Conservation (phyloP, 1,284 basidiomycete species). For the Sphaerobolus stellatus region DNA sequence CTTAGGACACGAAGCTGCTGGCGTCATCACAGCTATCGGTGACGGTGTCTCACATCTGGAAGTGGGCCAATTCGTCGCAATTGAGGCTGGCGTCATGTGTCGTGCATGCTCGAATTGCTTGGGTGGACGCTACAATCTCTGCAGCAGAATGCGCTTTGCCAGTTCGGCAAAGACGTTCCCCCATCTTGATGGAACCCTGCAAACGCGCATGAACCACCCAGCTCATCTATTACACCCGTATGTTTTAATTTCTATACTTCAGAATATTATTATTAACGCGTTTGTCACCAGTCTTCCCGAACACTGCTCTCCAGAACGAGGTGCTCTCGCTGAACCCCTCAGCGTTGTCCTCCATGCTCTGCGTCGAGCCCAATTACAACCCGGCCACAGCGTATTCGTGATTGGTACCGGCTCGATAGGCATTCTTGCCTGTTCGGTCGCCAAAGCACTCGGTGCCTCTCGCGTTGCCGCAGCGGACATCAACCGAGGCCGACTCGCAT, state of each 20-base stretch:
- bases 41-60: constrained; percentile 62
- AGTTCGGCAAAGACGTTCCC: constrained; percentile 89
- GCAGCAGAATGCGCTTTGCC: constrained; percentile 85
- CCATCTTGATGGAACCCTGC: constrained; percentile 90
- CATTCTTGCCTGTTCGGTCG: constrained; percentile 80
- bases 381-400: constrained; percentile 74
- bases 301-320: constrained; percentile 71
- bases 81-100: constrained; percentile 92
- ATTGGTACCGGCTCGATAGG: constrained; percentile 93
- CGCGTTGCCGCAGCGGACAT: constrained; percentile 82
- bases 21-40: constrained; percentile 74
- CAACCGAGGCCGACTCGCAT: constrained; percentile 76
- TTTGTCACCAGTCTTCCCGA: constrained; percentile 46
- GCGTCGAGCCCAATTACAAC: constrained; percentile 60
- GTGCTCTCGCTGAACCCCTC: constrained; percentile 88
- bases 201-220: constrained; percentile 87
- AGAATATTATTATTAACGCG: background rate
- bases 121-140: constrained; percentile 91
- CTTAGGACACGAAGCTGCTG: constrained; percentile 90
- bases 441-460: constrained; percentile 69
- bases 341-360: constrained; percentile 80
- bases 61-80: constrained; percentile 87
- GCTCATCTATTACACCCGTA: constrained; percentile 83
- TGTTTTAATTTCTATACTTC: constrained; percentile 33
- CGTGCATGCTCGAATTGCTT: constrained; percentile 64